A percentile compares a stretch with the other conserved stretches of the same genome.
phyloP scores from a whole-genome alignment of 208 protist species.

The Tetramitus jugosus region DNA sequence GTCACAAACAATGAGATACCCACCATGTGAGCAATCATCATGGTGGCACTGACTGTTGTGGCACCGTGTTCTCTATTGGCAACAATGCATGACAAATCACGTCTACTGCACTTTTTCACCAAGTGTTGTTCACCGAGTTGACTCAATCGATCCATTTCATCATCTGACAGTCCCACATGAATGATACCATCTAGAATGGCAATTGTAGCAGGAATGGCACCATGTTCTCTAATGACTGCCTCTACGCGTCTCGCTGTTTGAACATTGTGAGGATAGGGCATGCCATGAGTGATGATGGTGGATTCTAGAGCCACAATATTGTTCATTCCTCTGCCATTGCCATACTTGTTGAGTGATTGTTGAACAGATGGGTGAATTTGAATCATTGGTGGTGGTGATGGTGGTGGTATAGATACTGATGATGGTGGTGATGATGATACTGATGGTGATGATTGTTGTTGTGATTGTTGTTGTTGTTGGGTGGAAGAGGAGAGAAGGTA shows the following conservation, averaged over 20 bases:
- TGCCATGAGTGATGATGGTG: slow-evolving; percentile 61
- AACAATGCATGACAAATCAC: slow-evolving; percentile 60
- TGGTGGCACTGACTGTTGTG: slow-evolving; percentile 74
- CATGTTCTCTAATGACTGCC: slow-evolving; percentile 50
- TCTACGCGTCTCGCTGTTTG: slow-evolving; percentile 58
- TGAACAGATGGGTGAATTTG: no score
- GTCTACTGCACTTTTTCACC: slow-evolving; percentile 43
- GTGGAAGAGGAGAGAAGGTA: no score
- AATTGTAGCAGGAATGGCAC: slow-evolving; percentile 77
- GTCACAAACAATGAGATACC: slow-evolving; percentile 70
- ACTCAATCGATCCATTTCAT: slow-evolving; percentile 36
- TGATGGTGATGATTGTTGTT: no score
- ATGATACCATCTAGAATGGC: slow-evolving; percentile 65
- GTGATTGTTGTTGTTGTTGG: no score
- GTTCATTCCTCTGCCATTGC: no score
- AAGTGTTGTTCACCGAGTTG: slow-evolving; percentile 19
- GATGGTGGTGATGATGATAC: no score
- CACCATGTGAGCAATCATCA: slow-evolving; percentile 48
- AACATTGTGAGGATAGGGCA: slow-evolving; percentile 75
- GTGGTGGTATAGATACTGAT: no score
- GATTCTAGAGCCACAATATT: slow-evolving; percentile 67
- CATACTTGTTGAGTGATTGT: no score
- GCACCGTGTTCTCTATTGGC: slow-evolving; percentile 42
- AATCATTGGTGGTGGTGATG: no score
- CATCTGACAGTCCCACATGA: slow-evolving; percentile 50